Evolutionary conservation across 305 asterid genomes (phyloP).

Genomic region (Solanum hybrid): DNA sequence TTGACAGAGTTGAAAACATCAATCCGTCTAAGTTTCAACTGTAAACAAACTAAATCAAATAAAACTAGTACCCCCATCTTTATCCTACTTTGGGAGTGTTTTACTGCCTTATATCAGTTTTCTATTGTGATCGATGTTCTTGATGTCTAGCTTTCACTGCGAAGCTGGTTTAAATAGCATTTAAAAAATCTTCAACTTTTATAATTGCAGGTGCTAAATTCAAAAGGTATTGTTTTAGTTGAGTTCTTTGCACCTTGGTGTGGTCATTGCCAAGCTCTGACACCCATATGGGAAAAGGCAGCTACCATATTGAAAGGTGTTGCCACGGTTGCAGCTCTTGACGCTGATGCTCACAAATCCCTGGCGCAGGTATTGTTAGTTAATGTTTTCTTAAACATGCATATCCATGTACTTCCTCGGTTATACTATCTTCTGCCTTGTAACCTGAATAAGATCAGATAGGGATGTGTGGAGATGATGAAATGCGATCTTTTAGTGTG

Average conservation of each 20-base stretch:
- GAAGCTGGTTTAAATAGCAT: background rate
- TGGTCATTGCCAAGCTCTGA: slow-evolving; percentile 87
- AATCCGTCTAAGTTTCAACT: background rate
- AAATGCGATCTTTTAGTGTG: background rate
- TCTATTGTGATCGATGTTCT: background rate
- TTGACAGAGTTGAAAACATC: background rate
- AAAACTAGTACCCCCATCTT: background rate
- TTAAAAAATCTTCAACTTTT: background rate
- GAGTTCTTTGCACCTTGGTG: slow-evolving; percentile 99
- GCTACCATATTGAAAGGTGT: slow-evolving; percentile 85
- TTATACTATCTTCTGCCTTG: background rate
- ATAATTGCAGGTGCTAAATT: slow-evolving; percentile 65
- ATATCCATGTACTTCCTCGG: background rate
- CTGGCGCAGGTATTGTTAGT: slow-evolving; percentile 64
- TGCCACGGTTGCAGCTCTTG: slow-evolving; percentile 86
- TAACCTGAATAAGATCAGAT: background rate
- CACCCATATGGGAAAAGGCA: slow-evolving; percentile 89
- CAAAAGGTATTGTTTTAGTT: slow-evolving; percentile 77
- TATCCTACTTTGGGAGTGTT: background rate
- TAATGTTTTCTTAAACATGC: background rate
- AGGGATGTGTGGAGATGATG: background rate
- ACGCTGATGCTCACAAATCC: slow-evolving; percentile 87
- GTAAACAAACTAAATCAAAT: background rate
- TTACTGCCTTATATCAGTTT: background rate
- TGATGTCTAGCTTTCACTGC: background rate